phyloP scores from a whole-genome alignment of 2,329 filamentous ascomycete species.

The Trichocomaceae sp. region DNA sequence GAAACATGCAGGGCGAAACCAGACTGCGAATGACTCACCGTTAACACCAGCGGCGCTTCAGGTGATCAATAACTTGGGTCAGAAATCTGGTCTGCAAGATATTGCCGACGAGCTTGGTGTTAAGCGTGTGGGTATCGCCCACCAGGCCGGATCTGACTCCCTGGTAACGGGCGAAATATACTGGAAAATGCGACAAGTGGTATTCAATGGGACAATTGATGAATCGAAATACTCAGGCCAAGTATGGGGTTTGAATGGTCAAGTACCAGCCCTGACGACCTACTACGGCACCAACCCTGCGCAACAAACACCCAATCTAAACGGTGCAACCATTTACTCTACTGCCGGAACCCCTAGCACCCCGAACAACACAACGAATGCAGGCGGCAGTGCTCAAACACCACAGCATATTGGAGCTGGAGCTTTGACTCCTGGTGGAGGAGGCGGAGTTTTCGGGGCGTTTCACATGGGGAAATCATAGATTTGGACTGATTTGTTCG shows the following conservation, averaged over 20 bases:
- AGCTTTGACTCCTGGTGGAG: slow-evolving; percentile 66
- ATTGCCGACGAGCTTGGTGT: slow-evolving; percentile 90
- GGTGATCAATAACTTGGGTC: slow-evolving; percentile 76
- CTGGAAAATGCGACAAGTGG: slow-evolving; percentile 82
- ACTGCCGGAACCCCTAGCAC: slow-evolving; percentile 58
- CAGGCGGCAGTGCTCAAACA: slow-evolving; percentile 39
- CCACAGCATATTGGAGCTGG: slow-evolving; percentile 50
- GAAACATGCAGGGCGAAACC: slow-evolving; percentile 72
- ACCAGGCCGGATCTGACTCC: slow-evolving; percentile 90
- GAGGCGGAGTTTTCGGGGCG: slow-evolving; percentile 13
- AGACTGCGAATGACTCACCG: slow-evolving; percentile 58
- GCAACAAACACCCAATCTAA: slow-evolving; percentile 49
- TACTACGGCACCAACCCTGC: slow-evolving; percentile 26
- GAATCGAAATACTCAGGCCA: slow-evolving; percentile 75
- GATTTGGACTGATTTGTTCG: not conserved
- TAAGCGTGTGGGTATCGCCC: slow-evolving; percentile 76
- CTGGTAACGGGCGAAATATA: slow-evolving; percentile 90
- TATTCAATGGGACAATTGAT: slow-evolving; percentile 76
- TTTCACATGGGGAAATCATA: slow-evolving; percentile 15
- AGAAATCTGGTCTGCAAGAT: slow-evolving; percentile 86
- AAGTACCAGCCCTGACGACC: slow-evolving; percentile 47
- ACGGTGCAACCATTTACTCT: slow-evolving; percentile 47
- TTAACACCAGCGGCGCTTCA: slow-evolving; percentile 60
- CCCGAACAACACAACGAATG: slow-evolving; percentile 52
- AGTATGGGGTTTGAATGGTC: slow-evolving; percentile 84